Base-by-base conservation (phyloP, 805 yeast genomes). In the Cephaloascus albidus region DNA sequence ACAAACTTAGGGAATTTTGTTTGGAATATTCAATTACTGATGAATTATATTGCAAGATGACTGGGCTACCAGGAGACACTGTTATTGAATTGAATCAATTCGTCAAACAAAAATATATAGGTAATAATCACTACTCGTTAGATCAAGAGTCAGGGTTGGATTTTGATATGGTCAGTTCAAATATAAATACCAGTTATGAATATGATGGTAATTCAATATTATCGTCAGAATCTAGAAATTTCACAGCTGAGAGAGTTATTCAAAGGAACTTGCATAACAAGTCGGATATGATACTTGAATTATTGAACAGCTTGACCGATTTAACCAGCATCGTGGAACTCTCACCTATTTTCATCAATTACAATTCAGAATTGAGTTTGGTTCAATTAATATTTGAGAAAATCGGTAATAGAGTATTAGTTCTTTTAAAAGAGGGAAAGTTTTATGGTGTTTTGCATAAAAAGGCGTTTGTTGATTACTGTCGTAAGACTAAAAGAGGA, bases 391-490 rank as follows among this genome's bases (percentile, higher is more conserved):
- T 76, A 18, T 76, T 76, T 50, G 68, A 72, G 35, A 67, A 70
- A 45, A 55, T 76, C 27, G 81, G 81, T 1, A 67, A 63, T 30
- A 51, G 80, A 34, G 72, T 74, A 2, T 65, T 74, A 40, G 68
- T 73, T 1, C 51, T 68, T 19, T 45, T 62, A 12, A 62, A 62
- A 37, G 60, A 68, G 23, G 80, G 78, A 10, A 52, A 57, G 39
- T 74, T 64, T 48, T 62, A 63, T 40, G 80, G 80, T 1, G 61
- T 74, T 3, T 52, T 76, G 42, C 78, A 76, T 47, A 72, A 72
- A 52, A 75, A 76, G 52, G 61, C 63, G 34, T 65, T 72, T 44
- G 70, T 76, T 40, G 78, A 72, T 40, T 70, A 54, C 41, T 58
- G 63, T 39, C 37, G 40, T 26, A 45, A 26, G 42, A 36, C 31